Evolutionary conservation across 441 rosid genomes (phyloP), one percentile per base, ranked within the genome.

Genomic region (Populus tomentosa): DNA sequence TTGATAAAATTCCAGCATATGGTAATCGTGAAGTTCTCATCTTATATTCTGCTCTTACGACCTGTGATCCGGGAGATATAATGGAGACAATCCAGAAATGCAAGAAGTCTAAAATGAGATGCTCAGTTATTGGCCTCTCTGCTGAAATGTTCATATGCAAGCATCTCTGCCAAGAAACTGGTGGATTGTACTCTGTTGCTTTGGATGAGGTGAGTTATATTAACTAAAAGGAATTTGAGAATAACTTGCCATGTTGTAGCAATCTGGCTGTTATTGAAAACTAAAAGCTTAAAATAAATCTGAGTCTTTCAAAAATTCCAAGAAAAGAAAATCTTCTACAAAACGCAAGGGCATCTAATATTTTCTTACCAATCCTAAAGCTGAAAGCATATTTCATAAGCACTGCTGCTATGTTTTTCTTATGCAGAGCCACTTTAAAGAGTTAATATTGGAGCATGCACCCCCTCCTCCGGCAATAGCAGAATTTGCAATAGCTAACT

Each of bases 391-490:
- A 21, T 28, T 0, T 32, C 42, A 28, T 32, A 8, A 30, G 1
- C 23, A 5, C 30, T 26, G 5, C 69, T 76, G 28, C 36, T 79
- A 35, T 72, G 21, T 62, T 70, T 61, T n/a, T 80, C 61, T 71
- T 21, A 3, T 76, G 77, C 86, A 95, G 99, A 85, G 83, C 61
- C 99, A 95, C 79, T 77, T 95, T 24, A 95, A 94, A 84, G 99
- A 90, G 85, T 77, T 91, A 73, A 79, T 92, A 21, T 65, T 95
- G 50, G 98, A 95, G 86, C 99, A 95, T 84, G 99, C 99, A 20
- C 95, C 97, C 20, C 97, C 99, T 67, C 97, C 99, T 81, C 98
- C 99, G 2, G 97, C 97, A 50, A 90, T 95, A 83, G 99, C 97
- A 71, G 99, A 95, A 80, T 95, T 87, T 83, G 99, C 98, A 26